These are phyloP conservation scores for Lasiodiplodia hormozganensis DNA, from an alignment of 2,329 filamentous ascomycete species.

Conservation along the genomic window DNA sequence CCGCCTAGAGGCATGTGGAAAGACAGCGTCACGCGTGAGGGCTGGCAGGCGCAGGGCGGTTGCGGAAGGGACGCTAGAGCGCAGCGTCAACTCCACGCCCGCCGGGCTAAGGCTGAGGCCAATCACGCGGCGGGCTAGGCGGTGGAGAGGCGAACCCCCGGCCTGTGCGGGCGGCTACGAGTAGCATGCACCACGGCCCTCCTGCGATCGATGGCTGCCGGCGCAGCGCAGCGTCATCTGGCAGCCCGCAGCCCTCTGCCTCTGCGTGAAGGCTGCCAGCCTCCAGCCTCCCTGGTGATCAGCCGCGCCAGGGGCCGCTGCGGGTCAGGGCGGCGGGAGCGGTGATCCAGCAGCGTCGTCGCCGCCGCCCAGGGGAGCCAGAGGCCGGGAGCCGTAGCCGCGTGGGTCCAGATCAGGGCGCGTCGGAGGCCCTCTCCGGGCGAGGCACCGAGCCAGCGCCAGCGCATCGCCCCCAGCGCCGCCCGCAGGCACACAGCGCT, in stretches of 20 bases:
- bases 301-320: constrained; percentile 22
- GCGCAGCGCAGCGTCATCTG: constrained; percentile 26
- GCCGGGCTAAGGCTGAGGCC: neutral
- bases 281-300: constrained; percentile 17
- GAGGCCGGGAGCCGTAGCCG: constrained; percentile 8
- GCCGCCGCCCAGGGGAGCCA: constrained; percentile 2
- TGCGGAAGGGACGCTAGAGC: constrained; percentile 5
- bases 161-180: constrained; percentile 11
- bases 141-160: constrained; percentile 20
- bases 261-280: neutral
- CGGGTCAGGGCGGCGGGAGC: constrained; percentile 17
- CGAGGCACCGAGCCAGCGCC: constrained; percentile 7
- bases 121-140: neutral
- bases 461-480: constrained; percentile 5
- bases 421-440: constrained; percentile 8
- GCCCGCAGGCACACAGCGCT: constrained; percentile 2
- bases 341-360: constrained; percentile 10
- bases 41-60: neutral
- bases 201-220: constrained; percentile 20
- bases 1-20: constrained; percentile 3
- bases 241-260: neutral
- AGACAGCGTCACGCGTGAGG: constrained; percentile 14
- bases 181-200: constrained; percentile 9
- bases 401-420: constrained; percentile 19
- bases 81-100: constrained; percentile 1